These are phyloP conservation scores for Porogramme epimiltina DNA, from an alignment of 1,284 basidiomycete genomes.

Conservation along the genomic window DNA sequence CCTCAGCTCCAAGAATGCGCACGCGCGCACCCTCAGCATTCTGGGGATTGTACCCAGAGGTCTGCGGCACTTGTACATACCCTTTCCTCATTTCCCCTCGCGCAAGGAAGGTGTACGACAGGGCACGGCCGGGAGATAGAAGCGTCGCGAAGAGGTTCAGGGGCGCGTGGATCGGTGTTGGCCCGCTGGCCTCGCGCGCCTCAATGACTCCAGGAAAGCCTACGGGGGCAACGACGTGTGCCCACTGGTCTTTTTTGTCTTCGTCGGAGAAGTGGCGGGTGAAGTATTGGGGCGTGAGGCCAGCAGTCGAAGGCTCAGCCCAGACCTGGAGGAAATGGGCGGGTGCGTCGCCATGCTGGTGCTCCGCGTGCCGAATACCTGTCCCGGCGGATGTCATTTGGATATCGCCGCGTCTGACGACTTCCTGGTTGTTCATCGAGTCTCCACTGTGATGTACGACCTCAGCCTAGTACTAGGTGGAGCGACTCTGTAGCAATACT, in stretches of 20 bases:
- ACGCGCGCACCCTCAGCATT: no score
- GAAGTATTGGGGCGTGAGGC: conserved; percentile 77
- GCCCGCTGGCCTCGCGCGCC: conserved; percentile 67
- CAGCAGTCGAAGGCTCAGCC: conserved; percentile 62
- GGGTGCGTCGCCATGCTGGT: conserved; percentile 55
- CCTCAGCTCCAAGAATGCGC: no score
- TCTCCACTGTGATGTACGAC: no score
- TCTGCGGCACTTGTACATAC: no score
- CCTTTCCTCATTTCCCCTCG: not conserved
- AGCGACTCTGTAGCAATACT: no score
- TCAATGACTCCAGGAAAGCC: conserved; percentile 58
- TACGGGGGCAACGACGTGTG: no score
- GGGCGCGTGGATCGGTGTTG: conserved; percentile 73
- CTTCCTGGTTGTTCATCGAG: conserved; percentile 87
- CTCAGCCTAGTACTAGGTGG: no score
- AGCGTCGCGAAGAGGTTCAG: conserved; percentile 69
- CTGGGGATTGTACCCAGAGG: no score
- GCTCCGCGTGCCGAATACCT: conserved; percentile 85
- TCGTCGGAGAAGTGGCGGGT: conserved; percentile 84
- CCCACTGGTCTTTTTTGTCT: no score
- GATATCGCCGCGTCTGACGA: conserved; percentile 84
- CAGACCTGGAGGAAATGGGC: conserved; percentile 91
- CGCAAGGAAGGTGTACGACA: conserved; percentile 45
- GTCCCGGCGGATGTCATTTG: conserved; percentile 92
- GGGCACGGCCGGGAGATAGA: conserved; percentile 53